Percentiles rank a stretch among this genome's conserved stretches.
Evolutionary conservation across 2,329 filamentous ascomycete genomes (phyloP).

Genomic region (Magnaporthiopsis poae): DNA sequence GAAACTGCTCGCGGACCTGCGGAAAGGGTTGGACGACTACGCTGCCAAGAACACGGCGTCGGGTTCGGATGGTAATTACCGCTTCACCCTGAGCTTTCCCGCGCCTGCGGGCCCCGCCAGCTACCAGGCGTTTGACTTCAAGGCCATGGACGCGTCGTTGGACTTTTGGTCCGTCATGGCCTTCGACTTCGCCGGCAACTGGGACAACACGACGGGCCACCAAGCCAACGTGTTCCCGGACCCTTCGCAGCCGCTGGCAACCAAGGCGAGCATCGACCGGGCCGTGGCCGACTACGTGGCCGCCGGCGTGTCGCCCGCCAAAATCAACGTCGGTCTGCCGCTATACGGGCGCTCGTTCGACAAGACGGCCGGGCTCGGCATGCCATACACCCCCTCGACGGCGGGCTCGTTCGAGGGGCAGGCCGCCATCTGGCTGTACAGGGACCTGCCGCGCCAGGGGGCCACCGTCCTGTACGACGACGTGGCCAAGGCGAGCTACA

Average conservation of each 20-base stretch:
- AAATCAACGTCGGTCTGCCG: slow-evolving; percentile 69
- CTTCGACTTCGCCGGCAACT: slow-evolving; percentile 64
- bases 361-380: slow-evolving; percentile 53
- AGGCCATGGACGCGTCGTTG: slow-evolving; percentile 34
- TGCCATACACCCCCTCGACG: slow-evolving; percentile 55
- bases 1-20: slow-evolving; percentile 30
- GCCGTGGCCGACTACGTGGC: slow-evolving; percentile 56
- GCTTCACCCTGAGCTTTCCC: slow-evolving; percentile 46
- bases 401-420: slow-evolving; percentile 57
- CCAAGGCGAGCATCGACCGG: slow-evolving; percentile 58
- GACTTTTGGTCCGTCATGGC: slow-evolving; percentile 57
- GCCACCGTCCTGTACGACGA: slow-evolving; percentile 49
- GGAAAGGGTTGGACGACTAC: slow-evolving; percentile 29
- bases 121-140: slow-evolving; percentile 37
- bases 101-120: slow-evolving; percentile 37
- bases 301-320: slow-evolving; percentile 50
- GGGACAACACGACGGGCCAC: slow-evolving; percentile 54
- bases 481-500: slow-evolving; percentile 55
- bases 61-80: slow-evolving; percentile 25
- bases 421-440: slow-evolving; percentile 67
- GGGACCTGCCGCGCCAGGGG: slow-evolving; percentile 56
- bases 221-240: slow-evolving; percentile 60
- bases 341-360: slow-evolving; percentile 67
- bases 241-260: slow-evolving; percentile 42
- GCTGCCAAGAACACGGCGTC: slow-evolving; percentile 28